phyloP scores from a whole-genome alignment of 768 basidiomycete species.

The Lactarius trivialis region DNA sequence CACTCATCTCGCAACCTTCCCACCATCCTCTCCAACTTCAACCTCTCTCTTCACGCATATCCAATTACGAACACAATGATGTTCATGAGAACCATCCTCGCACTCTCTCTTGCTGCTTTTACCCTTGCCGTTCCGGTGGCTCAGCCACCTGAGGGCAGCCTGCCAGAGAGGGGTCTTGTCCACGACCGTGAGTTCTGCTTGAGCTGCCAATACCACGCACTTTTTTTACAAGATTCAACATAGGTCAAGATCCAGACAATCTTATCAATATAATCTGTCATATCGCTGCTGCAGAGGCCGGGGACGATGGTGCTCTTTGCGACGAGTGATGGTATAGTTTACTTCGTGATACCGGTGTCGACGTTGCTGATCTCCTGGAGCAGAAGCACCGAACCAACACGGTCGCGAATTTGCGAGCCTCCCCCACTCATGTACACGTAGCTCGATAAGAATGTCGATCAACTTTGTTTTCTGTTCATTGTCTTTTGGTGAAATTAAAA shows the following conservation, averaged over 20 bases:
- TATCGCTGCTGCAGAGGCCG: too few relatives aligned
- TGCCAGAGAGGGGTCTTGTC: too few relatives aligned
- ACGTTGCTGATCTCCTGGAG: background rate
- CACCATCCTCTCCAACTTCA: background rate
- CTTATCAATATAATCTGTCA: too few relatives aligned
- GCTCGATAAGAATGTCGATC: background rate
- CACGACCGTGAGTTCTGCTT: background rate
- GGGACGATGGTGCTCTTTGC: too few relatives aligned
- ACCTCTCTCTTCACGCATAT: background rate
- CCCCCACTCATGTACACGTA: background rate
- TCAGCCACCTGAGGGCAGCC: background rate
- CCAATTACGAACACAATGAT: background rate
- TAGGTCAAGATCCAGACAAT: too few relatives aligned
- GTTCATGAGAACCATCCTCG: background rate
- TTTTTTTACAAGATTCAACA: background rate
- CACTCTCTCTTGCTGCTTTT: background rate
- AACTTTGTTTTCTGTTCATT: background rate
- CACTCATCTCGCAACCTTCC: background rate
- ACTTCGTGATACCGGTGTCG: background rate
- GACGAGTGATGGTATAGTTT: background rate
- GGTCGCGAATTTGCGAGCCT: too few relatives aligned
- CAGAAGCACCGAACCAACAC: background rate
- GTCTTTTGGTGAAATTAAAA: too few relatives aligned
- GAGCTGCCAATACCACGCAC: background rate
- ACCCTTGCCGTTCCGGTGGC: background rate